Conservation (phyloP, 2,329 filamentous ascomycete species). For the Trichoderma gracile region DNA sequence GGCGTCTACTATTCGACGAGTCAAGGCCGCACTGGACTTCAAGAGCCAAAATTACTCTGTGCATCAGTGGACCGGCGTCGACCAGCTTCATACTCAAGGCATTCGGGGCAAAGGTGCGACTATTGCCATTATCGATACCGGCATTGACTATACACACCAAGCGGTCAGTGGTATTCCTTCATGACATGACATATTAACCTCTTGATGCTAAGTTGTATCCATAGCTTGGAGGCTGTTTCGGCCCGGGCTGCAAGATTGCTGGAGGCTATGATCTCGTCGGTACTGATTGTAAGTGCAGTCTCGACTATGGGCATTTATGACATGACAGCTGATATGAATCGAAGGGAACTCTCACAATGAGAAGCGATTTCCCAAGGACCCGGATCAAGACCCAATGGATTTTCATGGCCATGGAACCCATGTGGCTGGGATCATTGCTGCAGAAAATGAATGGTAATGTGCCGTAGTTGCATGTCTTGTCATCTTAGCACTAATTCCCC, state of each 20-base stretch:
- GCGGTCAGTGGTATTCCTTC: conserved; percentile 33
- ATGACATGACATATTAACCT: not conserved
- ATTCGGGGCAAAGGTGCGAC: conserved; percentile 42
- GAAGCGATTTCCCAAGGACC: conserved; percentile 35
- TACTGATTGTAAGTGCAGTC: conserved; percentile 34
- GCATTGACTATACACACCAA: conserved; percentile 44
- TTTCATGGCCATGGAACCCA: conserved; percentile 30
- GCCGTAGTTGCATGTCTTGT: not conserved
- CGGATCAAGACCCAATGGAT: conserved; percentile 36
- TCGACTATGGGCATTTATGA: too few relatives aligned
- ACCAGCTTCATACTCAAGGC: conserved; percentile 41
- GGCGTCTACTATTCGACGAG: conserved; percentile 1
- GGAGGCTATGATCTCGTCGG: conserved; percentile 45
- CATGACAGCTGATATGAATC: not conserved
- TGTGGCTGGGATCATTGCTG: conserved; percentile 52
- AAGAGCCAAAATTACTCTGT: conserved; percentile 37
- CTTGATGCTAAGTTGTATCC: not conserved
- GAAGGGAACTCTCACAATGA: conserved; percentile 38
- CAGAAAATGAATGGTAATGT: conserved; percentile 41
- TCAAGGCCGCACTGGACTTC: conserved; percentile 16
- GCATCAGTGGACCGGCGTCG: conserved; percentile 44
- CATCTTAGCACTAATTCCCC: not conserved
- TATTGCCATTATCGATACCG: conserved; percentile 45
- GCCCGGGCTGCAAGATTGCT: conserved; percentile 41
- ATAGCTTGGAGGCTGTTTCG: conserved; percentile 44